Evolutionary conservation across 805 yeast genomes (phyloP).

Genomic region (Myxozyma kluyveri): DNA sequence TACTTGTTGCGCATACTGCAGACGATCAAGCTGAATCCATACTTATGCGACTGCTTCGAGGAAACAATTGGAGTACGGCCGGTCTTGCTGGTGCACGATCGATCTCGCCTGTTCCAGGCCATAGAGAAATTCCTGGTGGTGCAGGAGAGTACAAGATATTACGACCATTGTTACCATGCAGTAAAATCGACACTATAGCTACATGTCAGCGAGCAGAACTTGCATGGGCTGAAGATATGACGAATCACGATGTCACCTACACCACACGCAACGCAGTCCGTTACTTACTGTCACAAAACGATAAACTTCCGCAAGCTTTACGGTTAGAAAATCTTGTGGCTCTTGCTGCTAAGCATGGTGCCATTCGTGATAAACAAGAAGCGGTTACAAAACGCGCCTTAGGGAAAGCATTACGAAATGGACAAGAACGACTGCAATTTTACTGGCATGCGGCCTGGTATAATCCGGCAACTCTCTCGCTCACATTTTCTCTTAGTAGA

Average conservation of each 20-base stretch:
- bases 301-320: constrained; percentile 26
- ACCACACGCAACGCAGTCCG: constrained; percentile 62
- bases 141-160: constrained; percentile 34
- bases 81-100: constrained; percentile 50
- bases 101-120: constrained; percentile 33
- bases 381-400: neutral
- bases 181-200: constrained; percentile 47
- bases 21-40: constrained; percentile 76
- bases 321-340: constrained; percentile 3
- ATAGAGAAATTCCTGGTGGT: constrained; percentile 8
- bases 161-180: constrained; percentile 54
- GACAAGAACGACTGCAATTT: no score
- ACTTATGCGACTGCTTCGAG: constrained; percentile 49
- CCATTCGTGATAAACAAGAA: neutral
- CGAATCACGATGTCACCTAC: constrained; percentile 54
- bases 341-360: neutral
- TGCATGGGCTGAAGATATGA: constrained; percentile 68
- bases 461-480: no score
- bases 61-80: constrained; percentile 49
- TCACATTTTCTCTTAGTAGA: no score
- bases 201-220: constrained; percentile 47
- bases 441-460: no score
- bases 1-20: constrained; percentile 64
- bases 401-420: neutral
- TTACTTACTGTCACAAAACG: constrained; percentile 27